A percentile compares a stretch with the other conserved stretches of the same genome.
phyloP scores from a whole-genome alignment of 306 rosid species.

The Trifolium pratense region DNA sequence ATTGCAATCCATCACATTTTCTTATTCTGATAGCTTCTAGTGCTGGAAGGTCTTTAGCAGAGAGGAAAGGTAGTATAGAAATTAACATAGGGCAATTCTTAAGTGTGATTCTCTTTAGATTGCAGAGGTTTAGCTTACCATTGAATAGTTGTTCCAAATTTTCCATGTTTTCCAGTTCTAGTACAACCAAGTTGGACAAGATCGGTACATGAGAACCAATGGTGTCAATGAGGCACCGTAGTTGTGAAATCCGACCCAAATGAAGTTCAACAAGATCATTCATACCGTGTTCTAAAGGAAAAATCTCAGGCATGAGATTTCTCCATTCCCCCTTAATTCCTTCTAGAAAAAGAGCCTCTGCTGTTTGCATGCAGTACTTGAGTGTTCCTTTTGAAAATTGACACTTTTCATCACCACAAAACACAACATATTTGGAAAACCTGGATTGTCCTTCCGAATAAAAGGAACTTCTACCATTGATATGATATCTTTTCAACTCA shows the following conservation, averaged over 20 bases:
- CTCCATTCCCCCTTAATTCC: neutral
- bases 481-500: slow-evolving; percentile 1
- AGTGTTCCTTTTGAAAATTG: neutral
- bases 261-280: neutral
- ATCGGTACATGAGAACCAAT: neutral
- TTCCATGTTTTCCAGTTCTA: neutral
- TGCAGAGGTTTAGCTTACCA: neutral
- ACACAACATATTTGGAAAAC: neutral
- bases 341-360: neutral
- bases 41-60: neutral
- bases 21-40: neutral
- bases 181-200: slow-evolving; percentile 23
- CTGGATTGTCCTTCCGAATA: neutral
- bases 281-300: neutral
- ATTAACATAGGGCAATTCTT: fast-evolving
- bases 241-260: neutral
- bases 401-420: neutral
- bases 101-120: neutral
- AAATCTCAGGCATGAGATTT: slow-evolving; percentile 34
- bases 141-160: neutral
- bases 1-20: neutral
- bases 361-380: neutral
- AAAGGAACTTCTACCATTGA: neutral
- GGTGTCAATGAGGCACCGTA: neutral
- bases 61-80: neutral